A percentile compares a stretch with the other conserved stretches of the same genome.
These are phyloP conservation scores for Phytophthora tentaculata DNA, from an alignment of 352 stramenopile species.

Conservation along the genomic window DNA sequence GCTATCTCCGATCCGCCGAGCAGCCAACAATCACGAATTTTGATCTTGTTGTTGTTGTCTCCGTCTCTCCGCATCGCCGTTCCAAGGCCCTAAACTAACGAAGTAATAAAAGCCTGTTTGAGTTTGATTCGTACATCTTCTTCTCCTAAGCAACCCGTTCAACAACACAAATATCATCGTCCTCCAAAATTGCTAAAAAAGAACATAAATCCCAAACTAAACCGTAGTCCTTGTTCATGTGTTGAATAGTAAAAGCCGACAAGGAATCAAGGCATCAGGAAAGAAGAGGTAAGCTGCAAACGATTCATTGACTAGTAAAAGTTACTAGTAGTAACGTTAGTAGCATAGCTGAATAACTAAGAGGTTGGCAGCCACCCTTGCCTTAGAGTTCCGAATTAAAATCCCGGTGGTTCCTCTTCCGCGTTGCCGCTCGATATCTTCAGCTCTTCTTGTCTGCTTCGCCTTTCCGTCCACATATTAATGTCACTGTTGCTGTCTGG, in stretches of 20 bases:
- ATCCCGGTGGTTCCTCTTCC: background rate
- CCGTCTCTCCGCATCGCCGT: constrained; percentile 12
- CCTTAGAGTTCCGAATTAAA: background rate
- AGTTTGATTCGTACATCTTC: background rate
- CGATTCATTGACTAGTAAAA: constrained; percentile 5
- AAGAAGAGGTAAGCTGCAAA: constrained; percentile 13
- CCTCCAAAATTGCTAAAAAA: too few relatives aligned
- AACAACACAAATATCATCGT: too few relatives aligned
- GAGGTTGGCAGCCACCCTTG: background rate
- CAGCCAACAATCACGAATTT: constrained; percentile 64
- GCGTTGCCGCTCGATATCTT: background rate
- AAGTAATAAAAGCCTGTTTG: constrained; percentile 35
- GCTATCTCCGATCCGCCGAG: constrained; percentile 48
- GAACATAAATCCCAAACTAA: too few relatives aligned
- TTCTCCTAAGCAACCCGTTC: too few relatives aligned
- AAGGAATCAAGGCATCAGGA: background rate
- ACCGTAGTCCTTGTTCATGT: too few relatives aligned
- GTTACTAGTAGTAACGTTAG: too few relatives aligned
- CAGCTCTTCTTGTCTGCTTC: constrained; percentile 3
- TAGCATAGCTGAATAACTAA: constrained; percentile 4
- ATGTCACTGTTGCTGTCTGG: constrained; percentile 19
- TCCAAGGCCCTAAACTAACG: constrained; percentile 32
- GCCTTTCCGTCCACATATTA: constrained; percentile 26
- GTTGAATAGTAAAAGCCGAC: too few relatives aligned
- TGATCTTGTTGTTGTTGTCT: constrained; percentile 32